Evolutionary conservation across 768 basidiomycete species (phyloP), one percentile per base, ranked within the genome.

Genomic region (Solioccasus polychromus): DNA sequence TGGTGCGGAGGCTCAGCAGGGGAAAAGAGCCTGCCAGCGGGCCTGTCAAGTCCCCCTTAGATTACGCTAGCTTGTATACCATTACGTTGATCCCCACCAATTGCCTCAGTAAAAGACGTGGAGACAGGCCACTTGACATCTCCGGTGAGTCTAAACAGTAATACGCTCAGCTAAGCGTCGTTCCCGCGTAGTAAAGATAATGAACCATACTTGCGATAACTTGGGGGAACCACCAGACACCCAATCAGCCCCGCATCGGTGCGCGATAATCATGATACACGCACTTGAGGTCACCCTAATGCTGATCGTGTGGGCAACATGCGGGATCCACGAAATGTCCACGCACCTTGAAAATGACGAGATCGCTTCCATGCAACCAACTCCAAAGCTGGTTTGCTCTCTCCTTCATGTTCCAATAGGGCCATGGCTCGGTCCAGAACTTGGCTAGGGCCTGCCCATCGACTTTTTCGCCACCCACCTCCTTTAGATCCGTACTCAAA

Each of bases 231-330:
- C 39, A 38, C 31, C 35, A 48, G 10, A 32, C 39, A 19, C 44
- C n/a, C 39, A 31, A 42, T 43, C 20, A 34, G 43, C 40, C 36
- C 34, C 28, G 6, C 29, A 22, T 4, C 9, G 28, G 52, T 18
- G 25, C 8, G 19, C 25, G 23, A 40, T 11, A 36, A 15, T 22
- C 36, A 35, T 19, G n/a, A 41, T 25, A 36, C 46, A 72, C 85
- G 66, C 51, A 93, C 90, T 97, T 97, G 30, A 97, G 69, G 72
- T 94, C 92, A 10, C 92, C 92, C 84, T 89, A 14, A 34, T 82
- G 8, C 32, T 9, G 26, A 42, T 10, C n/a, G 44, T 3, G 23
- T 44, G 44, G 56, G 32, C 1, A 12, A 11, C 12, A n/a, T 10
- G 20, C 18, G 5, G 3, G 20, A 47, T 39, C 18, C 15, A 42